Evolutionary conservation across 139 green algal species (phyloP), one percentile per base, ranked within the genome.

Genomic region (Dunaliella primolecta): DNA sequence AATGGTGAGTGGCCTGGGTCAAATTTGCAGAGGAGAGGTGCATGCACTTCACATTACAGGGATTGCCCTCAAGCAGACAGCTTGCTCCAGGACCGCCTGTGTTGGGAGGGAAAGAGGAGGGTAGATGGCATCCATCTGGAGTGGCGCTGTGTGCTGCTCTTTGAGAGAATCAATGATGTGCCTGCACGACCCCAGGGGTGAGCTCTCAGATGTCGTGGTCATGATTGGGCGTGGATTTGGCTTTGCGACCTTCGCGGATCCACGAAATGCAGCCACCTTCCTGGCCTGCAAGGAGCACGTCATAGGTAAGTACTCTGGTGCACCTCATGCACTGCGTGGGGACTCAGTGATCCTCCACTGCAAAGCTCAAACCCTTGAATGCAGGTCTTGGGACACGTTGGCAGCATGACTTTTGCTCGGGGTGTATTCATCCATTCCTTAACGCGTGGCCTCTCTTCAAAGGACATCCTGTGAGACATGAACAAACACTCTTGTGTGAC

Each of bases 221-320:
- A 95, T 96, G 92, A 86, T 89, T 27, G 91, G 92, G 35, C 87
- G 94, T 36, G 91, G 91, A 33, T 96, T 95, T 85, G 93, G 90
- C n/a, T 96, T 96, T 87, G 90, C 95, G 25, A 96, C 93, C 1
- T 96, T 93, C 57, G 37, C 80, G 0, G 88, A 92, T 75, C 80
- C 89, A 21, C 57, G 83, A 0, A 86, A 78, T 38, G 92, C 93
- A 25, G 86, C 91, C 55, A 79, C 82, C 31, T 96, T 96, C 80
- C 83, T 96, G 25, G 86, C 93, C 85, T 87, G 91, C 32, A 70
- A 85, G 2, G 80, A 79, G 57, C 56, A 84, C 36, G 36, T 36
- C 21, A 80, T 81, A 71, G 79, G 70, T 77, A 30, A 33, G 78
- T 82, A 7, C 30, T 56, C 32, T 46, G n/a, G n/a, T n/a, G n/a